Evolutionary conservation across 139 green algal species (phyloP).

Genomic region (Chlorella sp.): DNA sequence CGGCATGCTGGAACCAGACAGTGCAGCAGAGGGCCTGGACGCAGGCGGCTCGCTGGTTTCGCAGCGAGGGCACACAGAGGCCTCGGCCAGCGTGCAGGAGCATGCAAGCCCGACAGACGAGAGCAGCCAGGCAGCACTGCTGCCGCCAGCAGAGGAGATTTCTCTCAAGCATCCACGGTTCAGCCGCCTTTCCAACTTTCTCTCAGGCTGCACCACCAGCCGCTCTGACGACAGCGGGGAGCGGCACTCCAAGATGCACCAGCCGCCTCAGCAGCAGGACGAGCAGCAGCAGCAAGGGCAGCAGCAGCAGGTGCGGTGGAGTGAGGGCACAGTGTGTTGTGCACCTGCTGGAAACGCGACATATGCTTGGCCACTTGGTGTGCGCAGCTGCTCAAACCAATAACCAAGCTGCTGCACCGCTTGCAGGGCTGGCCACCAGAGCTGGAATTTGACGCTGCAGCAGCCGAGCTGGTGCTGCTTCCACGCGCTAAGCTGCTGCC

Average conservation of each 20-base stretch:
- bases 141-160: neutral
- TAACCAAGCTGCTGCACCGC: neutral
- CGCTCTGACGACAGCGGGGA: neutral
- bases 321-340: neutral
- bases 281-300: neutral
- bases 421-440: neutral
- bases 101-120: neutral
- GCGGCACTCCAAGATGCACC: neutral
- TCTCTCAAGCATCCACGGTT: slow-evolving; percentile 3
- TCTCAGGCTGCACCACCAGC: neutral
- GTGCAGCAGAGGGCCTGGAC: neutral
- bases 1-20: neutral
- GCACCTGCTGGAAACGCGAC: neutral
- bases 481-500: slow-evolving; percentile 26
- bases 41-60: neutral
- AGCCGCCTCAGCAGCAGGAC: neutral
- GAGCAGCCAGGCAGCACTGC: slow-evolving; percentile 12
- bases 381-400: neutral
- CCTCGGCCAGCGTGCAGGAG: neutral
- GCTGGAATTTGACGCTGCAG: slow-evolving; percentile 9
- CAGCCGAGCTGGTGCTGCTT: slow-evolving; percentile 22
- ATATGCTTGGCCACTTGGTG: no score
- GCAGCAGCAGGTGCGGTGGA: neutral
- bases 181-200: neutral
- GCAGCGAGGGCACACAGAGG: neutral